These are phyloP conservation scores for Fusarium siculi DNA, from an alignment of 2,329 filamentous ascomycete species.

Conservation along the genomic window DNA sequence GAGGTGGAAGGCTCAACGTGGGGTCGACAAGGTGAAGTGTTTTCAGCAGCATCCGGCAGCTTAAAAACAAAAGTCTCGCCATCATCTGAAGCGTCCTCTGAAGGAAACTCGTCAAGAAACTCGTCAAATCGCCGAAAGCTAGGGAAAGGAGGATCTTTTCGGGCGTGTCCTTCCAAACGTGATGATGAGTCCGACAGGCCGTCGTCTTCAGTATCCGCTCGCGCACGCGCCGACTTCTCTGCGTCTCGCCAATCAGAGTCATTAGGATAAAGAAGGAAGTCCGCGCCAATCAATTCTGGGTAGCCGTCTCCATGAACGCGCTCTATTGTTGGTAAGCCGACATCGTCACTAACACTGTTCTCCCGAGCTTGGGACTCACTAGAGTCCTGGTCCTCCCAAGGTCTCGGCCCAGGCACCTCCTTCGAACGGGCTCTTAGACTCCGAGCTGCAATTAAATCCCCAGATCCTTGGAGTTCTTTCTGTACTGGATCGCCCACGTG, in stretches of 20 bases:
- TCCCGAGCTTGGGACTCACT: fast-evolving
- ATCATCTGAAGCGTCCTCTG: no score
- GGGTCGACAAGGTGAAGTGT: no score
- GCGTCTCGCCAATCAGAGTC: fast-evolving
- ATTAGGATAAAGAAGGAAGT: background rate
- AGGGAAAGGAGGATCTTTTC: no score
- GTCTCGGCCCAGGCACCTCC: fast-evolving
- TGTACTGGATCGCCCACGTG: background rate
- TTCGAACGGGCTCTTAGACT: background rate
- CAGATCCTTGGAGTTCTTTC: fast-evolving
- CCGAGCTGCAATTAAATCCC: background rate
- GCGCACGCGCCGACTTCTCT: fast-evolving
- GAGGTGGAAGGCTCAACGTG: no score
- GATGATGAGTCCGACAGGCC: fast-evolving
- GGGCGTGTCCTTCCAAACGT: no score
- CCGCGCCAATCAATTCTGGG: background rate
- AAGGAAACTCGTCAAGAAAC: no score
- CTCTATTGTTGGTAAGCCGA: background rate
- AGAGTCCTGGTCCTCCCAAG: background rate
- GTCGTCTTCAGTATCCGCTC: background rate
- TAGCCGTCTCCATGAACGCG: background rate
- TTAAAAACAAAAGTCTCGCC: no score
- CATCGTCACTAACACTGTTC: fast-evolving
- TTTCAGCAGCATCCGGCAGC: no score
- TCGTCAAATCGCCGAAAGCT: no score